These are phyloP conservation scores for Fibroporia radiculosa DNA, from an alignment of 768 basidiomycete species.

Conservation along the genomic window DNA sequence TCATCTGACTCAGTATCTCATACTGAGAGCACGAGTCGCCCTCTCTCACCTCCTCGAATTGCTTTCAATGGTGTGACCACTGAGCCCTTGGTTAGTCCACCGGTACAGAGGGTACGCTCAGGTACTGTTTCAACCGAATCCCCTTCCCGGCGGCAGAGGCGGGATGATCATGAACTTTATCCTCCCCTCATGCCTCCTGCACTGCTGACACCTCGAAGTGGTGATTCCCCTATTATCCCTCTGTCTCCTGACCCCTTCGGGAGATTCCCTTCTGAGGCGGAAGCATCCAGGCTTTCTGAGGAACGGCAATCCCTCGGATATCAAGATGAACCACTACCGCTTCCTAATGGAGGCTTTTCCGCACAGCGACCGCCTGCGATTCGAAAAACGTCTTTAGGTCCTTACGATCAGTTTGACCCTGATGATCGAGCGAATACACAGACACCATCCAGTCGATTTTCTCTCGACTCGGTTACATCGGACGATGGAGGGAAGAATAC, in stretches of 20 bases:
- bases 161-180: constrained; percentile 44
- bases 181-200: constrained; percentile 29
- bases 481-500: constrained; percentile 22
- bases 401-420: not conserved
- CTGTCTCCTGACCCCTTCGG: constrained; percentile 83
- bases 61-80: constrained; percentile 66
- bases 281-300: constrained; percentile 7
- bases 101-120: constrained; percentile 21
- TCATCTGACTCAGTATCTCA: not conserved
- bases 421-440: constrained; percentile 7
- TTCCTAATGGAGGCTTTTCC: constrained; percentile 4
- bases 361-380: not conserved
- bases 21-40: constrained; percentile 24
- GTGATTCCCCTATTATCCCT: constrained; percentile 58
- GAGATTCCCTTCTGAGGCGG: constrained; percentile 46
- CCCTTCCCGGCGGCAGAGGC: constrained; percentile 34
- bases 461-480: constrained; percentile 57
- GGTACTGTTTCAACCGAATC: constrained; percentile 37
- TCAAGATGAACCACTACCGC: constrained; percentile 1
- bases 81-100: constrained; percentile 40
- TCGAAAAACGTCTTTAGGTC: constrained; percentile 1
- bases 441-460: constrained; percentile 48
- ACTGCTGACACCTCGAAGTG: constrained; percentile 14
- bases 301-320: constrained; percentile 4
- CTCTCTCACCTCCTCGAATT: constrained; percentile 50